Percentiles rank a stretch among this genome's conserved stretches.
phyloP scores from a whole-genome alignment of 2,329 filamentous ascomycete genomes.

The Xylaria arbuscula region DNA sequence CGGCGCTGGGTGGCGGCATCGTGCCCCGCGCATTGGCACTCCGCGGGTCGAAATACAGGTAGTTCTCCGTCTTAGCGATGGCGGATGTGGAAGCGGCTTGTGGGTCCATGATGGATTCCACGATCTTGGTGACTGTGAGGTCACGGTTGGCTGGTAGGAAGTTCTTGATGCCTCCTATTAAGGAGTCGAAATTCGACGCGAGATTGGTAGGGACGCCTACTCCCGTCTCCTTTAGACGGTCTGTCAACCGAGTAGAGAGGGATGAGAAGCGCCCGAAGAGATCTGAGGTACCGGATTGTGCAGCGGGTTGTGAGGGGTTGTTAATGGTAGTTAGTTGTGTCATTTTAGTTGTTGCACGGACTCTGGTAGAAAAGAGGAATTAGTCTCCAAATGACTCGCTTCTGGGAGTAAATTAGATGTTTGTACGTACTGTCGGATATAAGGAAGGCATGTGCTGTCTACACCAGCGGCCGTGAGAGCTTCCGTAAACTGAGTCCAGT shows the following conservation, averaged over 20 bases:
- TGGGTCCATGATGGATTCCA: conserved; percentile 98
- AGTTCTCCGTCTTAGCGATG: conserved; percentile 95
- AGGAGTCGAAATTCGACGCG: conserved; percentile 86
- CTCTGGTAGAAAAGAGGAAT: conserved; percentile 59
- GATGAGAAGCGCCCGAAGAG: conserved; percentile 94
- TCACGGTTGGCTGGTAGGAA: conserved; percentile 97
- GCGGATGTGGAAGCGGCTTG: conserved; percentile 88
- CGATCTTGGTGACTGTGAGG: conserved; percentile 96
- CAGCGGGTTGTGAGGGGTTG: conserved; percentile 72
- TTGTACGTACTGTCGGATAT: conserved; percentile 80
- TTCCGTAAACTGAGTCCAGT: conserved; percentile 88
- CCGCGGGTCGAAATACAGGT: conserved; percentile 96
- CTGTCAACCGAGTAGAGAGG: conserved; percentile 90
- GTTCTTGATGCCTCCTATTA: conserved; percentile 97
- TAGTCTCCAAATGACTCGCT: conserved; percentile 38
- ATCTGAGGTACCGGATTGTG: conserved; percentile 74
- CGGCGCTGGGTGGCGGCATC: conserved; percentile 81
- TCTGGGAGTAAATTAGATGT: neutral
- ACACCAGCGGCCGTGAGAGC: conserved; percentile 80
- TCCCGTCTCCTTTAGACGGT: conserved; percentile 89
- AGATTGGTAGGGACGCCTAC: conserved; percentile 76
- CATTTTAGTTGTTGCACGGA: conserved; percentile 96
- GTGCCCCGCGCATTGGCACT: conserved; percentile 93
- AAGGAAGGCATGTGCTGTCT: conserved; percentile 81
- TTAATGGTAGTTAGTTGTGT: conserved; percentile 96